Evolutionary conservation across 768 basidiomycete genomes (phyloP), one percentile per base, ranked within the genome.

Genomic region (Leccinellum luteum): DNA sequence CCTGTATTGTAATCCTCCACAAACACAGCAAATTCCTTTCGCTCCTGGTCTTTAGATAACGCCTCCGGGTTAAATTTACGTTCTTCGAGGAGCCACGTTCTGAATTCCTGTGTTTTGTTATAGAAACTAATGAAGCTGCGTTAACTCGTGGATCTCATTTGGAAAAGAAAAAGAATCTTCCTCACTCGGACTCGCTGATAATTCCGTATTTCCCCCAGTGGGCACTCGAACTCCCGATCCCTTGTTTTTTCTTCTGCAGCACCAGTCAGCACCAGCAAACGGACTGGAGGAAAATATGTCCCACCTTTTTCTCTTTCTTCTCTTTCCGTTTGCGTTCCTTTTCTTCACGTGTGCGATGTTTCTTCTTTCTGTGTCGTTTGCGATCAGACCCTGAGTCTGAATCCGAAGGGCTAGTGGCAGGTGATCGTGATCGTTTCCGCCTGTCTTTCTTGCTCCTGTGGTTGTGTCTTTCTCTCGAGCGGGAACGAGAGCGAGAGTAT

Each of bases 121-220:
- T 88, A 91, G 54, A 94, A 82, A 66, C 93, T 94, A 38, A 58
- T 3, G 47, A 43, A 27, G n/a, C 41, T 52, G 38, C 31, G 54
- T 71, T 44, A 74, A 41, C 44, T 23, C 43, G 30, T n/a, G 52
- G 43, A 45, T 50, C 48, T 15, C 38, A 51, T 28, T 48, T 19
- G 12, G 10, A 15, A 32, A 3, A 6, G 25, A 10, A 53, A 45
- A 63, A 51, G 15, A 34, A 25, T 25, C 25, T 49, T 53, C 27
- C 90, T 67, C 64, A 96, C 94, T 96, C 93, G 3, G 82, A 68
- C 66, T 95, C 94, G 30, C 81, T 81, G 56, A 97, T 93, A 54
- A 91, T 81, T 3, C 94, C 94, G 72, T 90, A 88, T 72, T 91
- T 93, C 15, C 94, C 94, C 93, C 93, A 97, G 62, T 92, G 86